Percentiles rank a stretch among this genome's conserved stretches.
Evolutionary conservation across 2,329 filamentous ascomycete species (phyloP).

Genomic region (Aaosphaeria pasadenensis): DNA sequence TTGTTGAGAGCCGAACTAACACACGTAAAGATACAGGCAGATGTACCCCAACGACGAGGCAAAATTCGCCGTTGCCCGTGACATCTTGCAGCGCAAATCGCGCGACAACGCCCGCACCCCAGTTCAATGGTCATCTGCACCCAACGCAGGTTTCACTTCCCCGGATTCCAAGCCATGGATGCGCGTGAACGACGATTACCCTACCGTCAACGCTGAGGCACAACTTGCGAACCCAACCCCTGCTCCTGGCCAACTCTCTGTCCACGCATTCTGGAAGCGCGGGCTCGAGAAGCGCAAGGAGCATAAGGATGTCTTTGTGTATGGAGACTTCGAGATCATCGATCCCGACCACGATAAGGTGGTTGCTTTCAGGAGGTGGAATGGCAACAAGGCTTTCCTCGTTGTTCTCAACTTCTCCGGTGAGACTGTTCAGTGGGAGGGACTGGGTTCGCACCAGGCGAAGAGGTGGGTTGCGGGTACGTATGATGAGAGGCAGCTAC

Average conservation of each 20-base stretch:
- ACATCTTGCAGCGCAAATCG: constrained; percentile 56
- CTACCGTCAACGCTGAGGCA: constrained; percentile 54
- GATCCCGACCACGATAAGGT: constrained; percentile 42
- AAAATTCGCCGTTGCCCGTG: constrained; percentile 24
- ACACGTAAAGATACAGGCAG: constrained; percentile 14
- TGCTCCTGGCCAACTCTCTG: constrained; percentile 39
- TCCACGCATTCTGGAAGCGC: constrained; percentile 61
- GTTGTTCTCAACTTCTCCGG: constrained; percentile 34
- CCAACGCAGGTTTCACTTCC: constrained; percentile 62
- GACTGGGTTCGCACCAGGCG: constrained; percentile 18
- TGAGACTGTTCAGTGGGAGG: constrained; percentile 24
- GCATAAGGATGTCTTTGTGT: constrained; percentile 59
- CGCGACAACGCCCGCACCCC: constrained; percentile 65
- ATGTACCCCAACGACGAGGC: constrained; percentile 25
- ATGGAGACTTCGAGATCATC: constrained; percentile 58
- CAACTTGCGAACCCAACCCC: constrained; percentile 42
- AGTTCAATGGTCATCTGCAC: constrained; percentile 61
- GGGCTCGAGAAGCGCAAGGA: constrained; percentile 55
- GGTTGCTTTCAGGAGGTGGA: constrained; percentile 32
- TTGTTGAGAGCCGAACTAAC: too few relatives aligned
- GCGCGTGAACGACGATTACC: constrained; percentile 56
- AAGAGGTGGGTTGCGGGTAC: constrained; percentile 37
- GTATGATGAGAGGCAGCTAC: constrained; percentile 27
- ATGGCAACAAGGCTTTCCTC: constrained; percentile 21
- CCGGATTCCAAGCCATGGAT: constrained; percentile 56